Conservation (phyloP, 345 rosid genomes). For the Lumnitzera racemosa region DNA sequence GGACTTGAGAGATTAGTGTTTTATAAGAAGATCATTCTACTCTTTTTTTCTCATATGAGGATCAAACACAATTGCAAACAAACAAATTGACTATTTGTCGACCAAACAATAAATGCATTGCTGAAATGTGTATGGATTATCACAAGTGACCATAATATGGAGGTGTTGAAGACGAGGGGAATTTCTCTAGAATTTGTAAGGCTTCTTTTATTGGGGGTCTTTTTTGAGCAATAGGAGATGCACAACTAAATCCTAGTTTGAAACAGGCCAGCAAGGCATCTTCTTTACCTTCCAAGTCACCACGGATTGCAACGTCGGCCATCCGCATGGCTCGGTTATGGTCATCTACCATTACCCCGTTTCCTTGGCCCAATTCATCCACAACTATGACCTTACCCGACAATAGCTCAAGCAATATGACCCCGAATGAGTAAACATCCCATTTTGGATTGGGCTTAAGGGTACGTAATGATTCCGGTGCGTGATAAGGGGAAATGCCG, state of each 20-base stretch:
- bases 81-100: neutral
- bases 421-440: constrained; percentile 86
- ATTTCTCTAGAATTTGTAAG: constrained; percentile 61
- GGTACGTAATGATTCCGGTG: constrained; percentile 82
- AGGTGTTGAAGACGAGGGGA: constrained; percentile 32
- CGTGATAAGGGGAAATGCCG: constrained; percentile 55
- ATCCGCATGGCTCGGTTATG: constrained; percentile 50
- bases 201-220: constrained; percentile 86
- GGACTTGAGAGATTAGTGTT: too few species aligned
- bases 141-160: constrained; percentile 29
- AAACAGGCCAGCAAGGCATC: constrained; percentile 75
- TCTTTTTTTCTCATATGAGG: too few species aligned
- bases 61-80: neutral
- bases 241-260: constrained; percentile 73
- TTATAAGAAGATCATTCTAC: too few species aligned
- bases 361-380: constrained; percentile 85
- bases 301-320: constrained; percentile 63
- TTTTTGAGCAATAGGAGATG: constrained; percentile 72
- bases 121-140: neutral
- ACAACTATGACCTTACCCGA: constrained; percentile 64
- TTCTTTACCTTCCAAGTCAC: constrained; percentile 79
- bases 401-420: constrained; percentile 66
- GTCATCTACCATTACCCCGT: constrained; percentile 67
- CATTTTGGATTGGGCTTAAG: constrained; percentile 79
- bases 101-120: too few species aligned